Evolutionary conservation across 768 basidiomycete genomes (phyloP), one percentile per base, ranked within the genome.

Genomic region (Tulasnella sp.): DNA sequence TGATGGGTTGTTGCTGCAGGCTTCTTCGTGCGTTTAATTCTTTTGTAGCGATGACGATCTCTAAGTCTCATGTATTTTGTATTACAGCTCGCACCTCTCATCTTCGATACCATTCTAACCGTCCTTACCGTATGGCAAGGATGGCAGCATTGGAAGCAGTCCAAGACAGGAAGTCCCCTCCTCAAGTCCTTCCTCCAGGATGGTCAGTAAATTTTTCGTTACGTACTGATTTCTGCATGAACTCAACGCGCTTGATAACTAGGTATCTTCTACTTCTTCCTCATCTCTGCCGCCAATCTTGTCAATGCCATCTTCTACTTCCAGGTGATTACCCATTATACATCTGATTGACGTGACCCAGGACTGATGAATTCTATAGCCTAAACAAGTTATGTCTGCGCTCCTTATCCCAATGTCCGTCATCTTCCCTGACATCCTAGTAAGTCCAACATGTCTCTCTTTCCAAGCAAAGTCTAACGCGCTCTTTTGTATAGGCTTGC

Each of bases 251-350:
- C n/a, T 32, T 43, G 12, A 12, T 3, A 13, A n/a, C 12, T 20
- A 51, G 49, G 49, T 20, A 27, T 51, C 16, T 51, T 19, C 13
- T 51, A 51, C 39, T 51, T 51, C 29, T 15, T 51, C 13, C 37
- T 51, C 49, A 51, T 51, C 49, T 40, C 49, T 7, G 49, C 49
- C 5, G 49, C 49, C 13, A 51, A 51, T 15, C 28, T 51, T 7
- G 7, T 7, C 49, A 51, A 51, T 20, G 49, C 49, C 40, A 51
- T 51, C 40, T 51, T 51, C 49, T 51, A 51, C 49, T 51, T 28
- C 20, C 49, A 51, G 46, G 46, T 48, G 9, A 1, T 20, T 37
- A 20, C 31, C 15, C n/a, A 1, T 7, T 28, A 27, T 5, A 9
- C 19, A 19, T 6, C 15, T 12, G 9, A 13, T 9, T 9, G 42